Base-by-base conservation (phyloP, 306 rosid genomes). In the Parietaria judaica region DNA sequence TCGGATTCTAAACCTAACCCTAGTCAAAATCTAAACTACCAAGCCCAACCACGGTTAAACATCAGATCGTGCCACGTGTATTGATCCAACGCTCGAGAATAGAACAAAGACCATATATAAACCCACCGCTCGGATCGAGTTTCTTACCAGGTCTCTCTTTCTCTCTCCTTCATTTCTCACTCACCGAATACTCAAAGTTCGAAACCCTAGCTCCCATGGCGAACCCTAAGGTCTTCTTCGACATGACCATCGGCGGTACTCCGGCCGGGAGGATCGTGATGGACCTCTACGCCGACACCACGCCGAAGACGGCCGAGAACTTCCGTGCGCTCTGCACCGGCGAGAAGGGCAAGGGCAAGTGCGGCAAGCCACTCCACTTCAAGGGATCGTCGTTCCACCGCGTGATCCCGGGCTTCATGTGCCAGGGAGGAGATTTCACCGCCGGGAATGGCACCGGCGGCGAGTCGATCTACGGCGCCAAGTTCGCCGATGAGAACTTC, bases 311-410 rank as follows among this genome's bases (percentile, higher is more conserved):
- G 7, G 98, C 96, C 10, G 98, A 91, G 78, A 91, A 91, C 66
- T 91, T 91, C 80, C 85, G 98, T 8, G 96, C 98, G 6, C 96
- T 91, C 49, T 91, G 98, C 81, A 91, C 95, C 15, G 95, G 98
- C 53, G 97, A 90, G 89, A 90, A 87, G 67, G 97, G 97, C 8
- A 11, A 0, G 5, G 97, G 96, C 7, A 77, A 81, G n/a, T 45
- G 73, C 70, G 89, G 96, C 9, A 87, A 87, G 70, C 91, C 91
- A 0, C 87, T 90, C 53, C 97, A 90, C 79, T 90, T 6, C 96
- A 90, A 83, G 69, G 96, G 94, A 0, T 90, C 97, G 0, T 0
- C 73, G 52, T 90, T 90, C 78, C 97, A 90, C 81, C 96, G 97
- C 2, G 97, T 90, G 84, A 90, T 90, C 73, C 95, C 97, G 0